Base-by-base conservation (phyloP, 352 stramenopile species). In the Phytopythium kandeliae region DNA sequence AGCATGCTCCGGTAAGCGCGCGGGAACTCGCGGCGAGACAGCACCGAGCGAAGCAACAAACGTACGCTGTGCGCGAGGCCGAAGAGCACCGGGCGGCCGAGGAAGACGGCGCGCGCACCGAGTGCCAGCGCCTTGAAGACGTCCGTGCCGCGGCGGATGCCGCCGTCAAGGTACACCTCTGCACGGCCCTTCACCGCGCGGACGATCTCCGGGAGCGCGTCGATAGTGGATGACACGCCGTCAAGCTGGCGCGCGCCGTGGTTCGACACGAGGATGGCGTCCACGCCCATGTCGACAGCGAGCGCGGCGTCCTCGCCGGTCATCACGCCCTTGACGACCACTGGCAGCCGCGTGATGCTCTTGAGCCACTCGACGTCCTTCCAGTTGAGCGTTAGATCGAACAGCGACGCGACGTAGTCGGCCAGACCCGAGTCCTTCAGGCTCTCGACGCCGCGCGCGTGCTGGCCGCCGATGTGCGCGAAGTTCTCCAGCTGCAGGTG, bases 41-140 rank as follows among this genome's bases (percentile, higher is more conserved):
- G 15, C 25, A 22, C 15, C 44, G 2, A 31, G 15, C 13, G 37
- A 24, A 34, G 42, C 12, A 33, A 65, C 69, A 16, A 33, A 65
- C 69, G 50, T 77, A 89, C 95, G 48, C 84, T 96, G 51, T 95
- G 77, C 7, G 89, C 74, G 48, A 99, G 74, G 4, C 89, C 85
- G 66, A 96, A 99, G 40, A 99, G 92, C 19, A 98, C 69, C 5
- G 96, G 96, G 24, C 95, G 96, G 3, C 95, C 96, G 48, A 98
- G 63, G 30, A 97, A 96, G 12, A 98, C 96, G 1, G 95, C 95
- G 45, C 86, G 91, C 25, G 96, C 96, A 34, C 93, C 93, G 36
- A 98, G 69, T 4, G 92, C 93, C 17, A 98, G 63, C 17, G 92
- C 93, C 72, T 97, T 97, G 63, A 97, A 96, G 37, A 96, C 88